Conservation (phyloP, 2,329 filamentous ascomycete species). For the Talaromyces sp. region DNA sequence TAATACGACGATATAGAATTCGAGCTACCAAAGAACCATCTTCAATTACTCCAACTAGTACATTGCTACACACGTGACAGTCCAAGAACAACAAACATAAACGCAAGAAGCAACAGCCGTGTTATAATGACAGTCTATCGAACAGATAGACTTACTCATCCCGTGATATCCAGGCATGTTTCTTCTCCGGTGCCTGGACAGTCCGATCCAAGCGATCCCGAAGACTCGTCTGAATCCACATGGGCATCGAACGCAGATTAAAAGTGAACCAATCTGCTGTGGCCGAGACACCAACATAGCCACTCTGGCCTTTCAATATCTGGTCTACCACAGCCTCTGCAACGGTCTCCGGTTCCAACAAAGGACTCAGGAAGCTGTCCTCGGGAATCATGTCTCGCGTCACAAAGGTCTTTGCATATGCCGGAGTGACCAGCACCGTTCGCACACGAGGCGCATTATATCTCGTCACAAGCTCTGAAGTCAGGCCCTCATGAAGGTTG, state of each 20-base stretch:
- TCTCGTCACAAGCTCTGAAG: conserved; percentile 29
- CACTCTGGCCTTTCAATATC: conserved; percentile 57
- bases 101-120: not conserved
- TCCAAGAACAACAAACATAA: not conserved
- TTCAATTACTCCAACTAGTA: not conserved
- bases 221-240: conserved; percentile 60
- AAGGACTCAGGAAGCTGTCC: conserved; percentile 51
- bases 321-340: conserved; percentile 61
- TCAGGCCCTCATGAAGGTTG: conserved; percentile 48
- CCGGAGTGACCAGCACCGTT: conserved; percentile 24
- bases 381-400: conserved; percentile 50
- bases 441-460: conserved; percentile 30
- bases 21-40: not conserved
- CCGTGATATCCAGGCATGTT: conserved; percentile 15
- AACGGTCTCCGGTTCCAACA: conserved; percentile 60
- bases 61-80: not conserved
- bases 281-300: conserved; percentile 55
- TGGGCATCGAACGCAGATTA: conserved; percentile 52
- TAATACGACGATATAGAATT: conserved; percentile 8
- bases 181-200: conserved; percentile 18
- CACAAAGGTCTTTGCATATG: conserved; percentile 17
- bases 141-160: not conserved
- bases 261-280: conserved; percentile 44
- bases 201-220: conserved; percentile 39
- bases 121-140: not conserved